Conservation (phyloP, 139 green algal species). For the Closterium sp. region DNA sequence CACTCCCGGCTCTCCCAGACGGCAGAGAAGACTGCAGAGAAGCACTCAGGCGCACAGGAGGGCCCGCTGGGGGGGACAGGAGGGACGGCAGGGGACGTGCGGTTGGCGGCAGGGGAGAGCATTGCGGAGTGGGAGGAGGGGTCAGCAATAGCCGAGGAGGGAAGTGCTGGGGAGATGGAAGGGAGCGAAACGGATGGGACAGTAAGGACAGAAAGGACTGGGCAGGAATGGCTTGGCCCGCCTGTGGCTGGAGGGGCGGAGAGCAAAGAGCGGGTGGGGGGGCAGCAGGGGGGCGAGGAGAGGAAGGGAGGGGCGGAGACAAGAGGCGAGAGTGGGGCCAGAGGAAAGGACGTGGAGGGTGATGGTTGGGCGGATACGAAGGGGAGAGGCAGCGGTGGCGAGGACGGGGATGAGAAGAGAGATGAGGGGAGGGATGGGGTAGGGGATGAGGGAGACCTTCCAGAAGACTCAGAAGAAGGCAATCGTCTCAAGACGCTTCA, state of each 20-base stretch:
- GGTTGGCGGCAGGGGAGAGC: not conserved
- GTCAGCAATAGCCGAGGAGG: not conserved
- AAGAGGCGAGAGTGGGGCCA: not conserved
- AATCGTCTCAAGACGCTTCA: not conserved
- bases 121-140: not conserved
- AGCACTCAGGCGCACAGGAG: not conserved
- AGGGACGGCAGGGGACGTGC: not conserved
- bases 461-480: not conserved
- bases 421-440: not conserved
- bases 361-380: not conserved
- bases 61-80: not conserved
- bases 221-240: not conserved
- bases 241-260: not conserved
- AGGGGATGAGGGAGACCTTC: not conserved
- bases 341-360: not conserved
- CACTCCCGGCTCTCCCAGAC: not conserved
- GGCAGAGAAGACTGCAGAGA: not conserved
- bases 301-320: not conserved
- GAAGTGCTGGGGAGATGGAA: not conserved
- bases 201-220: not conserved
- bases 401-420: not conserved
- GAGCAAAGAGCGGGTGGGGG: not conserved
- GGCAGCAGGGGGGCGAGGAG: not conserved
- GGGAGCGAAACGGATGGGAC: not conserved
- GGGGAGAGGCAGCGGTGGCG: not conserved